A percentile compares a stretch with the other conserved stretches of the same genome.
phyloP scores from a whole-genome alignment of 2,329 filamentous ascomycete species.

The Exserohilum rostratum region DNA sequence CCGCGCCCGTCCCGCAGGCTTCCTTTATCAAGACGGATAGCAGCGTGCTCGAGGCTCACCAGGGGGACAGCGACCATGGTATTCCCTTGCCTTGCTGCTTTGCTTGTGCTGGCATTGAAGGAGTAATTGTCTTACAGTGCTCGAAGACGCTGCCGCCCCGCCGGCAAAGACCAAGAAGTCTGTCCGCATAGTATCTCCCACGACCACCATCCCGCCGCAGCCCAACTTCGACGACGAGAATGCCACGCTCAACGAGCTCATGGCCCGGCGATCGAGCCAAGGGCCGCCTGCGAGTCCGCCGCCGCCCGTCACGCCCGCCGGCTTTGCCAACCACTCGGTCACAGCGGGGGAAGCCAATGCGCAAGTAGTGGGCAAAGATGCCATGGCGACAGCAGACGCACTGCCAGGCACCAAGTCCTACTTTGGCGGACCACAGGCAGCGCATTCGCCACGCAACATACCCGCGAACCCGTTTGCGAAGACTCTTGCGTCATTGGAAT shows the following conservation, averaged over 20 bases:
- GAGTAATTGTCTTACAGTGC: constrained; percentile 46
- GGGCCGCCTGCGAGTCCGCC: constrained; percentile 25
- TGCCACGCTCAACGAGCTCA: constrained; percentile 20
- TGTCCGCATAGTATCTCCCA: constrained; percentile 61
- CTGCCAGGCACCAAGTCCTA: constrained; percentile 32
- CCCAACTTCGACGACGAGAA: constrained; percentile 34
- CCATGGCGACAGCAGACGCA: constrained; percentile 30
- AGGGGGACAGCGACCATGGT: constrained; percentile 38
- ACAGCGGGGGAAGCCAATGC: constrained; percentile 18
- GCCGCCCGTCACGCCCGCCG: constrained; percentile 22
- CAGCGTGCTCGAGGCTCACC: constrained; percentile 28
- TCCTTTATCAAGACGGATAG: constrained; percentile 35
- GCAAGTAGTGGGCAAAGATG: constrained; percentile 28
- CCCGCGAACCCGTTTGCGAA: constrained; percentile 47
- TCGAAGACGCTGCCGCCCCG: constrained; percentile 28
- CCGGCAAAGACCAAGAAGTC: constrained; percentile 60
- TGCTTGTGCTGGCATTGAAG: constrained; percentile 27
- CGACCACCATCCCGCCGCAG: constrained; percentile 45
- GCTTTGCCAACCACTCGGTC: constrained; percentile 27
- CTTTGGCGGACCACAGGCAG: constrained; percentile 14
- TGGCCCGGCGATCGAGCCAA: constrained; percentile 22
- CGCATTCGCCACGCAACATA: constrained; percentile 26
- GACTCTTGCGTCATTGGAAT: constrained; percentile 48
- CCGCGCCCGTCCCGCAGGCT: constrained; percentile 31
- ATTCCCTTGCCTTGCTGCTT: constrained; percentile 35